phyloP scores from a whole-genome alignment of 768 basidiomycete genomes.

The Suillus luteus region DNA sequence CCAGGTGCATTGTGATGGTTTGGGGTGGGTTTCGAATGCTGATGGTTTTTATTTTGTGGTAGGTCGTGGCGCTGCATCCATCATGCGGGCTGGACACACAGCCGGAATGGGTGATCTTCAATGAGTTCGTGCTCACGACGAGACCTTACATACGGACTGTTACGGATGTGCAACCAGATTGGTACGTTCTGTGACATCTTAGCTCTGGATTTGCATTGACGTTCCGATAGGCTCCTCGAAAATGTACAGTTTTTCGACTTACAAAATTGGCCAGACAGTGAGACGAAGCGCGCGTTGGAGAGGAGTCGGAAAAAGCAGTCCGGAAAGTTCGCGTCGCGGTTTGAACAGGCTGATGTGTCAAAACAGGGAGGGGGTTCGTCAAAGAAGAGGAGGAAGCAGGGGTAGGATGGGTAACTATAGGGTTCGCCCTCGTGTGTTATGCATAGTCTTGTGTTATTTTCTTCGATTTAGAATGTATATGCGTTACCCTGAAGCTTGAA shows the following conservation, averaged over 20 bases:
- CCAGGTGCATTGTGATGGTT: constrained; percentile 55
- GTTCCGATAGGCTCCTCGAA: constrained; percentile 57
- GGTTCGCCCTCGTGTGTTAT: neutral
- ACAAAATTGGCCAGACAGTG: constrained; percentile 61
- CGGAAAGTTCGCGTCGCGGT: constrained; percentile 37
- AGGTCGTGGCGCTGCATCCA: constrained; percentile 54
- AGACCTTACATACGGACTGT: constrained; percentile 89
- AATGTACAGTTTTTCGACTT: constrained; percentile 75
- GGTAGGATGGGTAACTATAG: neutral
- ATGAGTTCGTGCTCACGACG: constrained; percentile 94
- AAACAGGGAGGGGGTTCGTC: constrained; percentile 15
- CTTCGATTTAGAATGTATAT: neutral
- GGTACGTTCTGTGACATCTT: constrained; percentile 48
- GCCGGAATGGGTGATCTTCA: constrained; percentile 92
- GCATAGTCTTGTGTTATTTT: neutral
- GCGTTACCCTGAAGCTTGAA: neutral
- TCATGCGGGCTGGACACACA: constrained; percentile 84
- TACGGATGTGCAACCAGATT: constrained; percentile 83
- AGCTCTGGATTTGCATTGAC: constrained; percentile 1
- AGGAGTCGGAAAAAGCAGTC: constrained; percentile 54
- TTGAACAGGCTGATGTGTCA: neutral
- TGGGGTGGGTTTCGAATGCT: neutral
- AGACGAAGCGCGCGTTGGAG: constrained; percentile 66
- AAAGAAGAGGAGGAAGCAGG: constrained; percentile 23
- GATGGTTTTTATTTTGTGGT: neutral